Percentiles rank a stretch among this genome's conserved stretches.
Conservation (phyloP, 2,329 filamentous ascomycete genomes). For the Fusarium sublunatum region DNA sequence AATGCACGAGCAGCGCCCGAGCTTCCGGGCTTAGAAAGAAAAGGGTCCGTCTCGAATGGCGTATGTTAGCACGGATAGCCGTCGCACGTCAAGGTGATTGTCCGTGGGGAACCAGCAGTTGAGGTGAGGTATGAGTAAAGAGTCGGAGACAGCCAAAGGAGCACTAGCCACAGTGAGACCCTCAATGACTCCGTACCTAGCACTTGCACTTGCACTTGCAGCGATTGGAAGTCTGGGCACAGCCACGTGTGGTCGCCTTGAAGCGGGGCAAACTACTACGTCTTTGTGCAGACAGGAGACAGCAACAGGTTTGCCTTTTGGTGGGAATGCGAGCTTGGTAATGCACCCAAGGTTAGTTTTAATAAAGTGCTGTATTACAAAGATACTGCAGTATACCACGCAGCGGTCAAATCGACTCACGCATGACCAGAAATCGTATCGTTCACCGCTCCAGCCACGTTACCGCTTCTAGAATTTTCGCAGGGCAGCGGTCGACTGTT, state of each 20-base stretch:
- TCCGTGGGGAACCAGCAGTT: slow-evolving; percentile 42
- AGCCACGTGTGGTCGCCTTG: slow-evolving; percentile 22
- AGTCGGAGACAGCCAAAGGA: slow-evolving; percentile 21
- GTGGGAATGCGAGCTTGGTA: slow-evolving; percentile 5
- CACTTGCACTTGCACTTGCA: slow-evolving; percentile 12
- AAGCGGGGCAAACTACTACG: slow-evolving; percentile 38
- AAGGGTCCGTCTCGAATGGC: slow-evolving; percentile 44
- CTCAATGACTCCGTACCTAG: slow-evolving; percentile 33
- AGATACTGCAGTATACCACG: slow-evolving; percentile 2
- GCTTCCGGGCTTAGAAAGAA: slow-evolving; percentile 42
- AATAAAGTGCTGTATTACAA: slow-evolving; percentile 1
- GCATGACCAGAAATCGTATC: slow-evolving; percentile 9
- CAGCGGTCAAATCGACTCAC: slow-evolving; percentile 22
- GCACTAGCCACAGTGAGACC: slow-evolving; percentile 39
- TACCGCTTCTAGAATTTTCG: slow-evolving; percentile 37
- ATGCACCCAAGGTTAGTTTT: slow-evolving; percentile 4
- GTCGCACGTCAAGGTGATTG: slow-evolving; percentile 44
- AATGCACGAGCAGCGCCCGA: slow-evolving; percentile 40
- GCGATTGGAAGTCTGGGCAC: slow-evolving; percentile 14
- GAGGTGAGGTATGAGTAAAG: slow-evolving; percentile 26
- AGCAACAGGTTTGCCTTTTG: slow-evolving; percentile 22
- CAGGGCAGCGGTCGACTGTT: slow-evolving; percentile 25
- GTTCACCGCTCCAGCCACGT: slow-evolving; percentile 35
- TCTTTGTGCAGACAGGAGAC: slow-evolving; percentile 24
- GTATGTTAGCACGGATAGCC: slow-evolving; percentile 43